Evolutionary conservation across 306 rosid genomes (phyloP), one percentile per base, ranked within the genome.

Genomic region (Hippophae rhamnoides): DNA sequence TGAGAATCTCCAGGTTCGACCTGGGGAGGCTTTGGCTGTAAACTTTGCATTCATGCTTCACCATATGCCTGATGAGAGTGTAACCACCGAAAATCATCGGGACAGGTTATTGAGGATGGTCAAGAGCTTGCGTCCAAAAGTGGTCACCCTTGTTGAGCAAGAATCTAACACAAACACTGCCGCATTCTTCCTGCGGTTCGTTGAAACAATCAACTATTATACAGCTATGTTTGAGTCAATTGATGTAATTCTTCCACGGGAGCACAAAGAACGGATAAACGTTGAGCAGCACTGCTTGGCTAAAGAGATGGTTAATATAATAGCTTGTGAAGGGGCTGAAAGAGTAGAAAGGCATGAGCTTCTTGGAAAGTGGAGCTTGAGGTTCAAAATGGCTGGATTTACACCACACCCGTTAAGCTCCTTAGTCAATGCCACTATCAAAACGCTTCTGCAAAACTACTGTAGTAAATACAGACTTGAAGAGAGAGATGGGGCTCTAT

Each of bases 221-320:
- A 68, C 75, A 0, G 94, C 99, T 40, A 86, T 93, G 97, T 86
- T 93, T 9, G 97, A 86, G 74, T 88, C 99, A 5, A 93, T 93
- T 2, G 99, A 93, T 23, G 94, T 70, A 61, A 84, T 89, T 50
- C 94, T 85, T 54, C 81, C 90, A 0, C 78, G 95, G 60, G 82
- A 73, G 9, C 90, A 74, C 59, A 87, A 80, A 74, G 94, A 85
- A 78, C 57, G 97, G 46, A 93, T 93, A 72, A 79, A 82, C 62
- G 89, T 93, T 41, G 99, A 93, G 88, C 99, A 93, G 72, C 94
- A 88, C 71, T 93, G 99, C 74, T 64, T 93, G 78, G 99, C 99
- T 11, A 84, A 84, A 70, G 95, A 88, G 38, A 74, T 93, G 54
- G 99, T 93, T 68, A 93, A 88, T 89, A 80, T 88, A 63, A 70